These are phyloP conservation scores for Wickerhamomyces bisporus DNA, from an alignment of 805 yeast species.

Conservation along the genomic window DNA sequence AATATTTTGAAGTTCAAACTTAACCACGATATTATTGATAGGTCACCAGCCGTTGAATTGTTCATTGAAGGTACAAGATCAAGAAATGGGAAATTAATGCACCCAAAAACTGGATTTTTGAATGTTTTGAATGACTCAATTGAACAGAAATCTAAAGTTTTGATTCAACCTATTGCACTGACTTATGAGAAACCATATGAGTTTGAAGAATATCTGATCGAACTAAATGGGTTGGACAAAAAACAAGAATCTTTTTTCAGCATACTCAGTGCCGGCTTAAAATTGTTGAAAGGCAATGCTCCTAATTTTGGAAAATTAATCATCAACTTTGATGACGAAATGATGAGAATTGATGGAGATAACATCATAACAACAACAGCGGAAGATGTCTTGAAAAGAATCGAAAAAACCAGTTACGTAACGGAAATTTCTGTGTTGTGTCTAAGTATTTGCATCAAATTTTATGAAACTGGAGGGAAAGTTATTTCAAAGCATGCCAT, in stretches of 20 bases:
- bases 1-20: constrained; percentile 6
- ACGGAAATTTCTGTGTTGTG: constrained; percentile 17
- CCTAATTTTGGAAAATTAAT: constrained; percentile 18
- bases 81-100: constrained; percentile 21
- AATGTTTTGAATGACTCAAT: constrained; percentile 13
- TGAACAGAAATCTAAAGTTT: constrained; percentile 3
- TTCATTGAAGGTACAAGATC: constrained; percentile 23
- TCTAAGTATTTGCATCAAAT: constrained; percentile 9
- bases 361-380: constrained; percentile 5
- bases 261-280: constrained; percentile 12
- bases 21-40: constrained; percentile 2
- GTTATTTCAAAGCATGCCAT: neutral
- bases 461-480: constrained; percentile 6
- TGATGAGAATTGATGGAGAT: constrained; percentile 2
- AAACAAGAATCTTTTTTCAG: constrained; percentile 17
- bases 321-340: constrained; percentile 13
- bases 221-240: constrained; percentile 21
- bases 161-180: constrained; percentile 16
- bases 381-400: constrained; percentile 9
- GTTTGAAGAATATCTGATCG: constrained; percentile 18
- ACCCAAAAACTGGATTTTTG: constrained; percentile 20
- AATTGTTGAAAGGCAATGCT: constrained; percentile 4
- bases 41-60: constrained; percentile 12
- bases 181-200: constrained; percentile 22
- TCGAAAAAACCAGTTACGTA: constrained; percentile 13